Base-by-base conservation (phyloP, 257 asterid species). In the Knoxia roxburghii region DNA sequence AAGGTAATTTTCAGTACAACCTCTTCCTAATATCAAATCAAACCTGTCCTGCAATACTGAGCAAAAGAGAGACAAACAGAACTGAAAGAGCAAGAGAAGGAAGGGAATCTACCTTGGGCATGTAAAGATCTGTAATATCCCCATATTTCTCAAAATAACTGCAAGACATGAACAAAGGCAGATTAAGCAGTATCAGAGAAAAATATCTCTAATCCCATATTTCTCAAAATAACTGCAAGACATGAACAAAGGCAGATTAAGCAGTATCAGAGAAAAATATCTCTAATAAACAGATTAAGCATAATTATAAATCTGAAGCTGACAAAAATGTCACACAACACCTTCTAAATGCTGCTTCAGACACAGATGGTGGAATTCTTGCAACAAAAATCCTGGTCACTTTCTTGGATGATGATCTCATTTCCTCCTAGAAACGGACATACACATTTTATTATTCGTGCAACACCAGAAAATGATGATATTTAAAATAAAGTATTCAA, bases 91-190 rank as follows among this genome's bases (percentile, higher is more conserved):
- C 45, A 48, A 57, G n/a, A 24, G 18, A 21, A 61, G 67, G 35
- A 70, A 32, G 59, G 64, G 57, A 72, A 69, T 30, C 65, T 74
- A 94, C 99, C 99, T 94, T 94, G 68, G 96, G 99, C 99, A 90
- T 88, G 88, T 94, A 94, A 43, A 90, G 70, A 80, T 94, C 98
- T 40, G 96, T 85, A 70, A 94, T 87, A 24, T 85, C 95, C 27
- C 99, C 99, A 11, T 80, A 94, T 73, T 85, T 88, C 83, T 88
- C 99, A 29, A 94, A 94, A 83, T 94, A 90, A 75, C 99, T 90
- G 91, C 82, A 86, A 43, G 58, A 68, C 54, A 68, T 33, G 58
- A 64, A 40, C 49, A 60, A 32, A 35, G 6, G 70, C n/a, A 30
- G 63, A 17, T 33, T 6, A 43, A 75, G 32, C 61, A 79, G 74